Base-by-base conservation (phyloP, 495 filamentous ascomycete genomes). In the Penicillium arizonense region DNA sequence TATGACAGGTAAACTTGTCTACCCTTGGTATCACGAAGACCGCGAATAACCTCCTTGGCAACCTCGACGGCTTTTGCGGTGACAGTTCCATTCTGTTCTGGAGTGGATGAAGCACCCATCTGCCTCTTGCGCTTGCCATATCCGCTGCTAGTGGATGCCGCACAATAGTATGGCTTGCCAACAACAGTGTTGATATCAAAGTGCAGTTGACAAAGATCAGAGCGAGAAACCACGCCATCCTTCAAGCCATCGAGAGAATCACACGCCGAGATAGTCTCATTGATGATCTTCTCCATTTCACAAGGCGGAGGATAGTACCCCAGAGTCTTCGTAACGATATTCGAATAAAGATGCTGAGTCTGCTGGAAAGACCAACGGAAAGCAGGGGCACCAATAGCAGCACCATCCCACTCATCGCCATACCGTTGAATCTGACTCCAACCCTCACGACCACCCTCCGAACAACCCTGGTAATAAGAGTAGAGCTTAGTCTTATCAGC, bases 381-480 rank as follows among this genome's bases (percentile, higher is more conserved):
- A 5, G 78, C 79, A 13, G 79, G 78, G 0, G 79, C 77, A 6
- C 73, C 77, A 28, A 68, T 67, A 3, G 69, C 63, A 5, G 64
- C 69, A 13, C 78, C 79, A 42, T 82, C 79, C 20, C 63, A 79
- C 33, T 76, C 61, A 7, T 72, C 67, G 0, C 58, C 64, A 51
- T 62, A 81, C 6, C 75, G 72, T 53, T 82, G 77, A 18, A 79
- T 66, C 54, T 81, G 76, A 36, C 70, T 78, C 56, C 53, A 58
- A 3, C 79, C 79, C 41, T 79, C 74, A n/a, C 77, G 65, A 3
- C 79, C 79, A 4, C 79, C 79, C 28, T 80, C 77, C 2, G 74
- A 78, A 56, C 79, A 82, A 0, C 77, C 77, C 38, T 80, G 73
- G 45, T 73, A 82, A 53, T 81, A 82, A 3, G 75, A 64, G 53